Percentiles rank a stretch among this genome's conserved stretches.
Evolutionary conservation across 805 yeast species (phyloP).

Genomic region (Saccharomycopsis guyanensis): DNA sequence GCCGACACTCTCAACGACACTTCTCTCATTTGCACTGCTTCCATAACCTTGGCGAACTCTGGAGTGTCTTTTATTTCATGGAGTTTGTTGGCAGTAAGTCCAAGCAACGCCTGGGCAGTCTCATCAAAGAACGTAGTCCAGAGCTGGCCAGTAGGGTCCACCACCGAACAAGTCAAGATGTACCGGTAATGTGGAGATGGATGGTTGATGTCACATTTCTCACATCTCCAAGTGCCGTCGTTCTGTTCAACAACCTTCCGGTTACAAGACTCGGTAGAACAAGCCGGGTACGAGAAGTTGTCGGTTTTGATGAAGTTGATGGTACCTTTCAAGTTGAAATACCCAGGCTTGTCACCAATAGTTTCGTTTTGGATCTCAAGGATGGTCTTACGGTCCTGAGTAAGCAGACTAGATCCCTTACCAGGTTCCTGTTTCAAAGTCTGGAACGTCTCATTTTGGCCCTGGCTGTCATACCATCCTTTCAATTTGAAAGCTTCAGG

Average conservation of each 20-base stretch:
- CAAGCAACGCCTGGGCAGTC: conserved; percentile 63
- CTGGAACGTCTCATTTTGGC: conserved; percentile 54
- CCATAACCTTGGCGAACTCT: conserved; percentile 38
- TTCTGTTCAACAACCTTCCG: conserved; percentile 73
- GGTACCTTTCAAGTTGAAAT: conserved; percentile 66
- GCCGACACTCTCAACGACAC: conserved; percentile 73
- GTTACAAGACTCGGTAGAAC: conserved; percentile 68
- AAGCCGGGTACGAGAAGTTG: conserved; percentile 84
- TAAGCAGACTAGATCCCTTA: conserved; percentile 29
- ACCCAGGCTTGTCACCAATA: conserved; percentile 80
- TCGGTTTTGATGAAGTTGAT: conserved; percentile 66
- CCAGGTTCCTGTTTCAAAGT: conserved; percentile 47
- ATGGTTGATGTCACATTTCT: conserved; percentile 70
- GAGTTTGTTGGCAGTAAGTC: conserved; percentile 50
- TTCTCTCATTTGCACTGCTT: conserved; percentile 55
- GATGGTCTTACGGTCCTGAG: conserved; percentile 56
- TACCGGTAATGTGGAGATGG: conserved; percentile 72
- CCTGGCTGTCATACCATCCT: conserved; percentile 92
- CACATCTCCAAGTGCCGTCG: conserved; percentile 86
- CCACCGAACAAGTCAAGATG: conserved; percentile 64
- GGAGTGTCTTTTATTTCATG: conserved; percentile 38
- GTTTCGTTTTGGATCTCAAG: conserved; percentile 56
- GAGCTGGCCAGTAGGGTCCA: conserved; percentile 74
- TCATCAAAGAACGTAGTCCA: conserved; percentile 88
- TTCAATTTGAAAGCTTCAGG: conserved; percentile 81